phyloP scores from a whole-genome alignment of 768 basidiomycete species.

The Podaxis sp. region DNA sequence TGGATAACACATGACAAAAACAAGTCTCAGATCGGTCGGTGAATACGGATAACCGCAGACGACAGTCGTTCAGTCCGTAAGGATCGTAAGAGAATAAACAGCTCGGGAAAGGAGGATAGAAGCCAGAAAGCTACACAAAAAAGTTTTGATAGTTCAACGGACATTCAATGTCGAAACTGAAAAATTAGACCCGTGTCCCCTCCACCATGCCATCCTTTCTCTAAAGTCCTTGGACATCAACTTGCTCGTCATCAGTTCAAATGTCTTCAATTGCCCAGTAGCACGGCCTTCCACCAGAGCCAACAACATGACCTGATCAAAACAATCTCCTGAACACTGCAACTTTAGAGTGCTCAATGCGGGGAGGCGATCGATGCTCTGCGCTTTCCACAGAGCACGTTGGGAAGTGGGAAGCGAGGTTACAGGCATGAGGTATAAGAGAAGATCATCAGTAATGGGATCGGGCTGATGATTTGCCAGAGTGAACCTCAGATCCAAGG shows the following conservation, averaged over 20 bases:
- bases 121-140: no score
- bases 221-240: conserved; percentile 4
- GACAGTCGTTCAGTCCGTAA: background rate
- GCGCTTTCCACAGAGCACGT: background rate
- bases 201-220: conserved; percentile 7
- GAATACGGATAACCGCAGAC: background rate
- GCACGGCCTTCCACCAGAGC: conserved; percentile 27
- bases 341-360: conserved; percentile 23
- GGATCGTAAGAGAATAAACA: background rate
- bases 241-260: conserved; percentile 11
- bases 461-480: conserved; percentile 31
- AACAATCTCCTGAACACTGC: conserved; percentile 34
- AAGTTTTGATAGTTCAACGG: background rate
- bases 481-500: conserved; percentile 35
- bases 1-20: no score
- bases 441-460: conserved; percentile 36
- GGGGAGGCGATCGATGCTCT: background rate
- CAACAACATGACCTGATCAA: conserved; percentile 25
- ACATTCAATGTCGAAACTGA: conserved; percentile 7
- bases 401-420: background rate
- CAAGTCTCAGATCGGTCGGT: background rate
- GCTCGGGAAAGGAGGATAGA: background rate
- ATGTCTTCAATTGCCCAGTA: background rate
- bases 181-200: background rate
- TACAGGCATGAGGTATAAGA: conserved; percentile 22